phyloP scores from a whole-genome alignment of 805 yeast species.

The Barnettozyma pratensis region DNA sequence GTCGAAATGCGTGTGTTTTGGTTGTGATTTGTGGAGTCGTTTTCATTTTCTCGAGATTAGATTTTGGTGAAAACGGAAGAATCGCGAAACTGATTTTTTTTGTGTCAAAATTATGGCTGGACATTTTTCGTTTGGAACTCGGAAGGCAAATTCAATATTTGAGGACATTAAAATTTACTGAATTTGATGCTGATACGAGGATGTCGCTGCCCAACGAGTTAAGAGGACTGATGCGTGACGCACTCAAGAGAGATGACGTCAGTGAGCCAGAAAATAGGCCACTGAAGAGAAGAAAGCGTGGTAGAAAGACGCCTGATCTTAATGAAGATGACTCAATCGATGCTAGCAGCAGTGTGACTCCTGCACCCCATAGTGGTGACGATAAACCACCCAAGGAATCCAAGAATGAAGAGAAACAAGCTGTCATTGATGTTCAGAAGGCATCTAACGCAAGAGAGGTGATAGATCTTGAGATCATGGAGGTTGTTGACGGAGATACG shows the following conservation, averaged over 20 bases:
- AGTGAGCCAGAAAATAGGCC: slow-evolving; percentile 10
- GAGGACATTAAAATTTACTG: too few species aligned
- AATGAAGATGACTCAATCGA: not conserved
- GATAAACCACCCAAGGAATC: not conserved
- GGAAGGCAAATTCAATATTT: too few species aligned
- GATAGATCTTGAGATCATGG: slow-evolving; percentile 7
- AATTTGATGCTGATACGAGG: slow-evolving; percentile 6
- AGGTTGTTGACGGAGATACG: slow-evolving; percentile 5
- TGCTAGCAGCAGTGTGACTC: not conserved
- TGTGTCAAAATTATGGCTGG: not conserved
- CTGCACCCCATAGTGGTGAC: not conserved
- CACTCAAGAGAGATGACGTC: slow-evolving; percentile 4
- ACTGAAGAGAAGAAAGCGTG: slow-evolving; percentile 18
- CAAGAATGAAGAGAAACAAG: not conserved
- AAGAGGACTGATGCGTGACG: slow-evolving; percentile 18
- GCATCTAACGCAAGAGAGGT: not conserved
- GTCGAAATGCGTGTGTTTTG: too few species aligned
- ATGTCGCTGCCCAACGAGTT: slow-evolving; percentile 19
- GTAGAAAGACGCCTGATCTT: not conserved
- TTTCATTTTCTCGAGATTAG: too few species aligned
- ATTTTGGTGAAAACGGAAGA: too few species aligned
- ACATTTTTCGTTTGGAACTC: too few species aligned
- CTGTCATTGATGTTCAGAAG: not conserved
- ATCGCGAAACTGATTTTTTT: too few species aligned
- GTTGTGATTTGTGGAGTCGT: too few species aligned